Base-by-base conservation (phyloP, 108 stramenopile species). In the Discostella stelligeroides region DNA sequence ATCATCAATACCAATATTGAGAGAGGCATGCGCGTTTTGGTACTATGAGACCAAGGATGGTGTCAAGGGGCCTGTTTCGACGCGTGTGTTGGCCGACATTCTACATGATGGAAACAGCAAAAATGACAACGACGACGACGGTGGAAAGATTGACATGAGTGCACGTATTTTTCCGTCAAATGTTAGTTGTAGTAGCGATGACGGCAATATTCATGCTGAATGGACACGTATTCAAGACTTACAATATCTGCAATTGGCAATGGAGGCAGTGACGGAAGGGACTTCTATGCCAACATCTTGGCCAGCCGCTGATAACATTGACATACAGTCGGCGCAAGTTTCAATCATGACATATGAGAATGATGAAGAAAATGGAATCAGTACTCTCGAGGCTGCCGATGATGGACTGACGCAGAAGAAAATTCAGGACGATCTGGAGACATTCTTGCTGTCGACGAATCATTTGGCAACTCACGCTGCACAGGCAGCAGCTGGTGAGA, bases 391-490 rank as follows among this genome's bases (percentile, higher is more conserved):
- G 34, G 64, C 21, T 15, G 48, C 21, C 24, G 48, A 34, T 12
- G 66, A 66, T 5, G 53, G 21, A 45, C 30, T 47, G 11, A 51
- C 30, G 53, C 56, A 51, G 20, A 39, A 71, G 15, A 58, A 61
- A 45, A 51, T 79, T 28, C 15, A 59, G 28, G 67, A 86, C 23
- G 88, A 92, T 57, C 71, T 89, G 38, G 88, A 89, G 72, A 76
- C 85, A 10, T 89, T 92, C 62, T 61, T 89, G 10, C 75, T 73
- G 6, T 84, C 88, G 0, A 83, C 84, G 13, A 82, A 70, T 63
- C 68, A 75, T 59, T 41, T 75, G 21, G 79, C 76, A 34, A 21
- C 57, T 28, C 65, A 73, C 29, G 53, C 66, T 12, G 34, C 25
- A 49, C 14, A n/a, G 17, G 20, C 65, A 30, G 49, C 23, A n/a